These are phyloP conservation scores for Hamigera avellanea DNA, from an alignment of 495 filamentous ascomycete species.

Conservation along the genomic window DNA sequence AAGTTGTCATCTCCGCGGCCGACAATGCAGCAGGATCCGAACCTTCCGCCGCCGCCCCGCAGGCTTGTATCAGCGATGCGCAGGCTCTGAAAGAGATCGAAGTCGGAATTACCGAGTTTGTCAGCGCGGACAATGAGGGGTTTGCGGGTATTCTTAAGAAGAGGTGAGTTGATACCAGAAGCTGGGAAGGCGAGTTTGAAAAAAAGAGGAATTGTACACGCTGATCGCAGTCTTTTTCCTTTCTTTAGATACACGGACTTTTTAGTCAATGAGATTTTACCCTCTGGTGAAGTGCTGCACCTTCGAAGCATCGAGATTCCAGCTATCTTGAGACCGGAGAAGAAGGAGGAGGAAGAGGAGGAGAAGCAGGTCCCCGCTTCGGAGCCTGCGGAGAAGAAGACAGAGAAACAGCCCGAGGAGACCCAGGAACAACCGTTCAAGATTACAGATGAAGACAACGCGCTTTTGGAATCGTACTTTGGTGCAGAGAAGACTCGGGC, in stretches of 20 bases:
- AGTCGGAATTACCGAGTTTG: conserved; percentile 46
- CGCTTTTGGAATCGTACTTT: conserved; percentile 32
- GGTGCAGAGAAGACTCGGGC: conserved; percentile 24
- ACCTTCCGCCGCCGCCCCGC: too few relatives aligned
- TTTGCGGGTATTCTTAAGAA: conserved; percentile 49
- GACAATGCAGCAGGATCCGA: too few relatives aligned
- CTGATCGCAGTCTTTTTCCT: conserved; percentile 5
- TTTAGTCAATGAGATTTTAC: conserved; percentile 81
- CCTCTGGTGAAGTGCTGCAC: conserved; percentile 68
- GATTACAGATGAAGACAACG: conserved; percentile 36
- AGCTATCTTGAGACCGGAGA: conserved; percentile 5
- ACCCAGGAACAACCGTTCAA: conserved; percentile 9
- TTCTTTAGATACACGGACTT: conserved; percentile 79
- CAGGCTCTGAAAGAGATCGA: conserved; percentile 33
- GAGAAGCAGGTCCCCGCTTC: neutral
- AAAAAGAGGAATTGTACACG: neutral
- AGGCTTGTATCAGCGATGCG: neutral
- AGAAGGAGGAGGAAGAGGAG: conserved; percentile 5
- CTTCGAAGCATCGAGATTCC: conserved; percentile 38
- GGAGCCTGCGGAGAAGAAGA: conserved; percentile 1
- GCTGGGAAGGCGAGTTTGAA: conserved; percentile 1
- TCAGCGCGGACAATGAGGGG: conserved; percentile 34
- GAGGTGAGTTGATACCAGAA: conserved; percentile 40
- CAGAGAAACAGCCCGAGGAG: too few relatives aligned
- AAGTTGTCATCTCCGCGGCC: too few relatives aligned